Conservation (phyloP, 305 asterid genomes). For the Solanum hybrid region DNA sequence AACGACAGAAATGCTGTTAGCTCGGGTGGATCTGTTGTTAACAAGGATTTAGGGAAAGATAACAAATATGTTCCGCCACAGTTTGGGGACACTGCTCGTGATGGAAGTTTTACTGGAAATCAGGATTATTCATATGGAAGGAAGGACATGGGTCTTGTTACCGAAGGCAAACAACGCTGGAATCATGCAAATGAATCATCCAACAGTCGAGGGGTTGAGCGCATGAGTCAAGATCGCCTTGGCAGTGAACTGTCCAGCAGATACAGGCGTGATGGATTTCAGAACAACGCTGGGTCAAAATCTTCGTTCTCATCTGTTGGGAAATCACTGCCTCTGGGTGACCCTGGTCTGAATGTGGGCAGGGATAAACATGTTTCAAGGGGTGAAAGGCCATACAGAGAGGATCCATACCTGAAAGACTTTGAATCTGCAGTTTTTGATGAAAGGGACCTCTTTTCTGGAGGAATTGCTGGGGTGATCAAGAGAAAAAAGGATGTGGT, state of each 20-base stretch:
- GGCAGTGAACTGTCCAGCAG: constrained; percentile 46
- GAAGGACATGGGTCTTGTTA: constrained; percentile 34
- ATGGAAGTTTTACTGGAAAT: constrained; percentile 23
- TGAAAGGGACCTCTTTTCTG: constrained; percentile 69
- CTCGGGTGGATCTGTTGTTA: constrained; percentile 29
- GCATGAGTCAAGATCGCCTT: constrained; percentile 36
- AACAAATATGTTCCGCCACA: constrained; percentile 34
- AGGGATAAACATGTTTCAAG: constrained; percentile 45
- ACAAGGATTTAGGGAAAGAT: constrained; percentile 39
- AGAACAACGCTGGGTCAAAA: constrained; percentile 28
- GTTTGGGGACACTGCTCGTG: constrained; percentile 38
- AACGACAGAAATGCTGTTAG: constrained; percentile 30
- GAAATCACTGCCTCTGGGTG: constrained; percentile 34
- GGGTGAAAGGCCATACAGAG: constrained; percentile 41
- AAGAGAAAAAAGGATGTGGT: constrained; percentile 80
- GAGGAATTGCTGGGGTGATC: constrained; percentile 68
- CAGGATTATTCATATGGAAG: constrained; percentile 47
- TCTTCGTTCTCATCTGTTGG: constrained; percentile 40
- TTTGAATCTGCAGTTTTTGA: constrained; percentile 51
- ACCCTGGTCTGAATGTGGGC: constrained; percentile 36
- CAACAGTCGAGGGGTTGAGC: constrained; percentile 41
- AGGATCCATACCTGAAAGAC: constrained; percentile 50
- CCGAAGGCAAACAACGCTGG: constrained; percentile 36
- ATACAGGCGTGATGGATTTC: constrained; percentile 44
- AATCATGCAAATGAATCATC: constrained; percentile 37